Base-by-base conservation (phyloP, 2,329 filamentous ascomycete genomes). In the Nothophoma quercina region DNA sequence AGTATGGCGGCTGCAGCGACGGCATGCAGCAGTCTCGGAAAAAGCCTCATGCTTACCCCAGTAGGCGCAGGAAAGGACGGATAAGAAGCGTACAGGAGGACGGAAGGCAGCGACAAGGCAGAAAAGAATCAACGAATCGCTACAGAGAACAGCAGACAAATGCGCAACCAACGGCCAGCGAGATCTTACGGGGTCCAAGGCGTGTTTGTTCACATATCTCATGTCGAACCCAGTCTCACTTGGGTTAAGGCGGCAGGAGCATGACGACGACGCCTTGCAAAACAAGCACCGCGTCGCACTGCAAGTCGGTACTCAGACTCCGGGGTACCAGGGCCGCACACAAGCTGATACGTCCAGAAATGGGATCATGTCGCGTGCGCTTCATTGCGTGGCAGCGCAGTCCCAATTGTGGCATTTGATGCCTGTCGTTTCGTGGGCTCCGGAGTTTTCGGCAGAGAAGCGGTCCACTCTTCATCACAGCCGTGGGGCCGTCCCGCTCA, bases 1-100 rank as follows among this genome's bases (percentile, higher is more conserved):
- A 71, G 35, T 21, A 70, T 57, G n/a, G 55, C 50, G 16, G 63
- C 60, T 6, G 58, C 62, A 6, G 63, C 61, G 46, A 65, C 66
- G 18, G 57, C 48, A 48, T 71, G 66, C 50, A 74, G 53, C 36
- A 74, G 56, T 52, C 69, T 62, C 12, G 65, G 68, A 21, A 71
- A 33, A 45, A 70, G 68, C 50, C 70, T 59, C 71, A 75, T 75
- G 19, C 48, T 53, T 43, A 39, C 23, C 16, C 25, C 7, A 26
- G 22, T 25, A 19, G 16, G 28, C 16, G 44, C 19, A 50, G 13
- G 21, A 36, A 43, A 34, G 29, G 15, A 41, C 34, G 29, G 16
- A 30, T 18, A 28, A 43, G 32, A 13, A 19, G 19, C 16, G 35
- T 30, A 36, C 16, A 32, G n/a, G 25, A 16, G 19, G 21, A 28